Evolutionary conservation across 2,329 filamentous ascomycete genomes (phyloP).

Genomic region (Phyllosticta paracitricarpa): DNA sequence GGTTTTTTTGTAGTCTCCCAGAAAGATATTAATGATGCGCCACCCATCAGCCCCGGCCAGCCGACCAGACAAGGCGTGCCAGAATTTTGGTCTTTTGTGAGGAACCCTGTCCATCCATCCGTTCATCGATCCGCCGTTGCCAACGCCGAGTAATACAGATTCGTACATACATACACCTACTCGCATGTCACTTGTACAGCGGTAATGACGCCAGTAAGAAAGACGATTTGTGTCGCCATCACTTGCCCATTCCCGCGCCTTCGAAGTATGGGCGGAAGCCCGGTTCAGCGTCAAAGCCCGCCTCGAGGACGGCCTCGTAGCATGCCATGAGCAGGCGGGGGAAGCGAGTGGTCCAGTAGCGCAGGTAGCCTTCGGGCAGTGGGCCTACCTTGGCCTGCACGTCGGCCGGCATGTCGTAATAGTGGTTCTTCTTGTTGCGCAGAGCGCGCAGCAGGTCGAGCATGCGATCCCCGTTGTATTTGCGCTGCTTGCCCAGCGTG

Average conservation of each 20-base stretch:
- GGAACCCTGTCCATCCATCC: too few species aligned
- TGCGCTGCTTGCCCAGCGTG: conserved; percentile 84
- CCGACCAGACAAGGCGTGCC: too few species aligned
- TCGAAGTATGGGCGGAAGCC: conserved; percentile 64
- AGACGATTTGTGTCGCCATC: not conserved
- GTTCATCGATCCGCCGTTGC: too few species aligned
- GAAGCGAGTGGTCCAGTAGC: conserved; percentile 74
- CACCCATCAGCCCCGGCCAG: too few species aligned
- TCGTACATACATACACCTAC: too few species aligned
- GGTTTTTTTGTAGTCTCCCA: too few species aligned
- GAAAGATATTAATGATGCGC: too few species aligned
- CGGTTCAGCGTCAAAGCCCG: conserved; percentile 53
- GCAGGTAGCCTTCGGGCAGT: conserved; percentile 69
- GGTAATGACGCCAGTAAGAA: too few species aligned
- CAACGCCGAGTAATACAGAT: too few species aligned
- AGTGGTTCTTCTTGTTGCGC: conserved; percentile 95
- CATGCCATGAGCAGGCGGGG: conserved; percentile 69
- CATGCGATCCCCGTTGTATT: conserved; percentile 77
- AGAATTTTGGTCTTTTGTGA: too few species aligned
- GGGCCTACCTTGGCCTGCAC: conserved; percentile 65
- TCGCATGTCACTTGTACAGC: too few species aligned
- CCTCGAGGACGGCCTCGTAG: conserved; percentile 61
- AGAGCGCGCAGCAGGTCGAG: conserved; percentile 81
- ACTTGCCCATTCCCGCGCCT: not conserved
- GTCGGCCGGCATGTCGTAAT: conserved; percentile 83